These are phyloP conservation scores for Globisporangium ultimum DNA, from an alignment of 352 stramenopile species.

Conservation along the genomic window DNA sequence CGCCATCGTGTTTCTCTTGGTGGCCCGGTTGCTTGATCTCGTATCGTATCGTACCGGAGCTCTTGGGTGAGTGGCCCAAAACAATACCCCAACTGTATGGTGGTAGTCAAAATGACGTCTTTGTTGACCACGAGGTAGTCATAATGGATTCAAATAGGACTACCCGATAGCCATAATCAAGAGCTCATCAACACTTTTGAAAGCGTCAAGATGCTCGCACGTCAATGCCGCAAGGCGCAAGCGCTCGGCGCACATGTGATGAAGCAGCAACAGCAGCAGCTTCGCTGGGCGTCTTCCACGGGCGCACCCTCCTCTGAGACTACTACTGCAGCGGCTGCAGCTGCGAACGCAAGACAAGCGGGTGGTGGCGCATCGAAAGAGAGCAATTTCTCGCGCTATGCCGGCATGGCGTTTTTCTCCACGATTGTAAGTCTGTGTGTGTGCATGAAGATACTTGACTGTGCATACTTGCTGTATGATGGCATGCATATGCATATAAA, in stretches of 20 bases:
- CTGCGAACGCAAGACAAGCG: not conserved
- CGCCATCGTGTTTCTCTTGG: slow-evolving; percentile 20
- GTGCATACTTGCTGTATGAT: no score
- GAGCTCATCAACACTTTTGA: not conserved
- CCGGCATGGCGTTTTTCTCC: slow-evolving; percentile 82
- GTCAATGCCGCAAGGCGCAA: slow-evolving; percentile 13
- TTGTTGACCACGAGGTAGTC: not conserved
- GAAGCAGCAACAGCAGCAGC: slow-evolving; percentile 7
- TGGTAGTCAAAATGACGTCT: no score
- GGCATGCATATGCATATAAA: not conserved
- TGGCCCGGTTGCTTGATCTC: not conserved
- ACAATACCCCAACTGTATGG: no score
- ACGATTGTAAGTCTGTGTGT: slow-evolving; percentile 53
- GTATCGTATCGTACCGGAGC: not conserved
- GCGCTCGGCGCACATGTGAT: slow-evolving; percentile 3
- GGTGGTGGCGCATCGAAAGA: slow-evolving; percentile 23
- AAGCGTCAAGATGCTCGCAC: slow-evolving; percentile 11
- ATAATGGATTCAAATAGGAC: not conserved
- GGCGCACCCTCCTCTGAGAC: not conserved
- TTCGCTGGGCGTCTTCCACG: slow-evolving; percentile 5
- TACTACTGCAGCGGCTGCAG: not conserved
- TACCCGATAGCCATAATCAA: not conserved
- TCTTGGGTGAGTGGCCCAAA: not conserved
- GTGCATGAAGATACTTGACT: not conserved
- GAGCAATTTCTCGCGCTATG: slow-evolving; percentile 74